phyloP scores from a whole-genome alignment of 2,329 filamentous ascomycete species.

The Ilyonectria mors-panacis region DNA sequence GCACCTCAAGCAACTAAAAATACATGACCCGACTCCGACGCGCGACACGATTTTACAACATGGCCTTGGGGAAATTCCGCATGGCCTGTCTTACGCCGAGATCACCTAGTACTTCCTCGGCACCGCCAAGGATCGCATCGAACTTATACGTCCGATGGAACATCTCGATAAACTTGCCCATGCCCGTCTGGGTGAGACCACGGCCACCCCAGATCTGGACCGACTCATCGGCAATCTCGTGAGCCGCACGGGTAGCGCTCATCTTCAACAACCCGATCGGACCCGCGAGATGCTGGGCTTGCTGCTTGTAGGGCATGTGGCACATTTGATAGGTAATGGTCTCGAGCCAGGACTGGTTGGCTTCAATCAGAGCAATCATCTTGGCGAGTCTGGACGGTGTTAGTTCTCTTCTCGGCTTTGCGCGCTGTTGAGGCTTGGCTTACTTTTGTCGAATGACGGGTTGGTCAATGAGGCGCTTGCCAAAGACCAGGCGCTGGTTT shows the following conservation, averaged over 20 bases:
- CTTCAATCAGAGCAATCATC: slow-evolving; percentile 87
- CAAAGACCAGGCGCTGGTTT: slow-evolving; percentile 88
- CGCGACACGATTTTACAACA: slow-evolving; percentile 68
- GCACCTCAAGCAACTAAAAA: slow-evolving; percentile 23
- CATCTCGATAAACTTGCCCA: slow-evolving; percentile 87
- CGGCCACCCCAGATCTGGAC: slow-evolving; percentile 90
- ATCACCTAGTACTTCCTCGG: slow-evolving; percentile 87
- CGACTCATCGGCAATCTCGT: slow-evolving; percentile 87
- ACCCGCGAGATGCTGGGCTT: slow-evolving; percentile 81
- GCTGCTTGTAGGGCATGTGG: slow-evolving; percentile 84
- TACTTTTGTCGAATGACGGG: slow-evolving; percentile 87
- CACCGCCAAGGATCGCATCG: slow-evolving; percentile 82
- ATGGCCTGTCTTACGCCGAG: slow-evolving; percentile 87
- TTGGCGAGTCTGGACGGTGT: slow-evolving; percentile 74
- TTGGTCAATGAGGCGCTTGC: slow-evolving; percentile 86
- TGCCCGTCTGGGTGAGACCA: slow-evolving; percentile 84
- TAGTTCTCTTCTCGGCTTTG: slow-evolving; percentile 9
- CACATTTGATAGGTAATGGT: slow-evolving; percentile 90
- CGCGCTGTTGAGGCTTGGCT: slow-evolving; percentile 36
- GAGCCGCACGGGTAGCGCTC: slow-evolving; percentile 80
- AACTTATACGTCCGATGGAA: slow-evolving; percentile 90
- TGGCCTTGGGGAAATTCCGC: slow-evolving; percentile 87
- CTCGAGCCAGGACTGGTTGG: slow-evolving; percentile 90
- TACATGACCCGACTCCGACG: slow-evolving; percentile 18
- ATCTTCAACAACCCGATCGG: slow-evolving; percentile 89